These are phyloP conservation scores for Antitrichia curtipendula DNA, from an alignment of 225 moss, liverwort and hornwort genomes.

Conservation along the genomic window DNA sequence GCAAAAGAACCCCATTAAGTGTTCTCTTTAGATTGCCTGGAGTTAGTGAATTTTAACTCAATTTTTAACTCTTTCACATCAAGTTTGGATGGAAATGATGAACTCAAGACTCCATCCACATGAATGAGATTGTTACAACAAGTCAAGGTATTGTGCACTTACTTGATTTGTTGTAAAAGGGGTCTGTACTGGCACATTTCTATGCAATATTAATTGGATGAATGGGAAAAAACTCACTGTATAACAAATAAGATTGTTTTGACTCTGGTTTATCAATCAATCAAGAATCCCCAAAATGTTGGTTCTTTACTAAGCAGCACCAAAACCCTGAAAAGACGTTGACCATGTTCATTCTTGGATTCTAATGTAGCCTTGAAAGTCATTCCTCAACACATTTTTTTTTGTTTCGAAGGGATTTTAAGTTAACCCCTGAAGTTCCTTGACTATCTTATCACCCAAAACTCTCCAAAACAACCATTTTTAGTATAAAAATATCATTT, in stretches of 20 bases:
- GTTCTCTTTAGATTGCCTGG: not conserved
- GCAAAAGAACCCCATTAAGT: no score
- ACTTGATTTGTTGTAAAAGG: not conserved
- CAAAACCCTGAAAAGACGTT: not conserved
- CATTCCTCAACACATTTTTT: not conserved
- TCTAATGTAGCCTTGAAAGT: not conserved
- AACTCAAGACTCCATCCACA: not conserved
- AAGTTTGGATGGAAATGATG: not conserved
- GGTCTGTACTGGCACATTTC: not conserved
- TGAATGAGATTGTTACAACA: not conserved
- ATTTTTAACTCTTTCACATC: no score
- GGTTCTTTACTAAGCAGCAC: not conserved
- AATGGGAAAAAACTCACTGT: not conserved
- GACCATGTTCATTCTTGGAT: not conserved
- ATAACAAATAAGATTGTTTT: not conserved
- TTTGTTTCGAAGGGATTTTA: rapidly evolving
- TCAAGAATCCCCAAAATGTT: not conserved
- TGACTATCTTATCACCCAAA: no score
- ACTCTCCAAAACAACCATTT: no score
- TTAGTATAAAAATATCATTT: no score
- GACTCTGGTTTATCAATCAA: not conserved
- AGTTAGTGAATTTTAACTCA: no score
- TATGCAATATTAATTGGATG: not conserved
- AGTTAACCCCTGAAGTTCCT: no score
- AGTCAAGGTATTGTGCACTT: not conserved